Evolutionary conservation across 208 protist genomes (phyloP), one percentile per base, ranked within the genome.

Genomic region (Crithidia sp.): DNA sequence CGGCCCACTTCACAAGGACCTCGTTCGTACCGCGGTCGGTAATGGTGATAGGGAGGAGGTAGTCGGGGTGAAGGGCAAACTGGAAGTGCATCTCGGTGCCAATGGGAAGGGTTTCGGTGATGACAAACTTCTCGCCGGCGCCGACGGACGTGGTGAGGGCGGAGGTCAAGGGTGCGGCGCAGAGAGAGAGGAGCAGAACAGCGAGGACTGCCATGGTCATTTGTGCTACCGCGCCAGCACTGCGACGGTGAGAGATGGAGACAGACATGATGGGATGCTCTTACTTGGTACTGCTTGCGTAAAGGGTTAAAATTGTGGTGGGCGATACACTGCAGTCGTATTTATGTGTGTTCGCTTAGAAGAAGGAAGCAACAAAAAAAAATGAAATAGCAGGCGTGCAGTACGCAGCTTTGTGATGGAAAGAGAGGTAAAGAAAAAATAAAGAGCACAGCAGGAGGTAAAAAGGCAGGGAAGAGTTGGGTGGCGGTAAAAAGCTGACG

Each of bases 41-140:
- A 14, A 93, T 52, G 4, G 44, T 19, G 44, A 81, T 70, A 28
- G 74, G 17, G 7, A 92, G 71, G 28, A 80, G 8, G 41, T 66
- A 62, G 14, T 82, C 69, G 45, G 53, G 64, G 61, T 58, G 53
- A 7, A 89, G 67, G 10, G 74, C 39, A 50, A 94, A 94, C 58
- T 87, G 79, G 53, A 92, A 90, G 47, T 83, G 77, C 6, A 88
- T 44, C 13, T 67, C 41, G 50, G 67, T 76, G 7, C 81, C 53
- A 12, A 66, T n/a, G 2, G 74, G 57, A 14, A 92, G 62, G 9
- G 50, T 12, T 49, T 93, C 88, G 3, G 71, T 56, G 7, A 95
- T 44, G 54, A 70, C 70, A 44, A 87, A 74, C 16, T 37, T 52
- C 52, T 88, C 83, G 4, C 76, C 76, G 9, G 73, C 71, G 10